Base-by-base conservation (phyloP, 257 asterid genomes). In the Fraxinus excelsior region DNA sequence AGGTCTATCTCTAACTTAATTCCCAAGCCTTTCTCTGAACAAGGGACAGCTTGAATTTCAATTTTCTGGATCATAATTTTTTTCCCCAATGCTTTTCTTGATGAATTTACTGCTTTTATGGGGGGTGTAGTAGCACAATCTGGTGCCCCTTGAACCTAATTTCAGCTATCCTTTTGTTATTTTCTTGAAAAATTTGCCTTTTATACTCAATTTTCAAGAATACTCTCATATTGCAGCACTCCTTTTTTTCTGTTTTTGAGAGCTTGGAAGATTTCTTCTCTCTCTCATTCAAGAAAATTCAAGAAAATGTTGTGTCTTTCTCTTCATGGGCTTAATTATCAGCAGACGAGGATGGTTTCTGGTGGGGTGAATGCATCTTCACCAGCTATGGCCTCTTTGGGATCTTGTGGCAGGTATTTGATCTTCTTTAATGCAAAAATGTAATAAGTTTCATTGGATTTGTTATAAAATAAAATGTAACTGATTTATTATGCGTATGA, bases 381-480 rank as follows among this genome's bases (percentile, higher is more conserved):
- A 78, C 40, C 80, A 35, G 77, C 84, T 76, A 76, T 78, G 83
- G 79, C 70, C 71, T 80, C 85, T 72, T 78, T 80, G 78, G 83
- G 81, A 67, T 65, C 79, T 80, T 79, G 76, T 80, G 66, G 86
- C 85, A 90, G 97, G 98, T 92, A 87, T 82, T 67, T 78, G 0
- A 42, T 32, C 42, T 2, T 81, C 73, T 70, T 49, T n/a, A 28
- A 37, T 80, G 81, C 18, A 44, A 76, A 34, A n/a, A 58, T 42
- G 46, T 8, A 60, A 70, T 35, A 66, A 72, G 31, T 19, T 65
- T 68, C 64, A 51, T 10, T 70, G 67, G 28, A 68, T 85, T 69
- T 72, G 79, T 51, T 77, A 7, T 67, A 8, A 68, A 38, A 18
- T 62, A 26, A 25, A 3, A 9, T 26, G n/a, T 13, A 25, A 8